A percentile compares a stretch with the other conserved stretches of the same genome.
Evolutionary conservation across 2,329 filamentous ascomycete genomes (phyloP).

Genomic region (Fusarium domesticum): DNA sequence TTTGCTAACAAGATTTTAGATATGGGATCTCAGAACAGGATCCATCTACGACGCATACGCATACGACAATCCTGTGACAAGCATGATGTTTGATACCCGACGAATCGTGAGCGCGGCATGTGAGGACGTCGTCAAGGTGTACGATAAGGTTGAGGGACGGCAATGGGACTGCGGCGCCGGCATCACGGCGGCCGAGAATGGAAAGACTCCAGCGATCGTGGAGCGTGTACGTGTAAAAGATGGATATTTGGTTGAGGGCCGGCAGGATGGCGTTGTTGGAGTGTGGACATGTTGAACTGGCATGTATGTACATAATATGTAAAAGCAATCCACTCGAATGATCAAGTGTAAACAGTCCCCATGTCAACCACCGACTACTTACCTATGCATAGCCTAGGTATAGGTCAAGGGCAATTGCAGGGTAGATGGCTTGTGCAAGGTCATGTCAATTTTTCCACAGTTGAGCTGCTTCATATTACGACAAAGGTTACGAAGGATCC

Average conservation of each 20-base stretch:
- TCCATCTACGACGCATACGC: constrained; percentile 95
- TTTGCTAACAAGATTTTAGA: constrained; percentile 54
- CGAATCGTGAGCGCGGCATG: constrained; percentile 88
- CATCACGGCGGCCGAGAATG: constrained; percentile 64
- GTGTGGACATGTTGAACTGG: constrained; percentile 72
- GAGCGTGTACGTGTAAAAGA: constrained; percentile 89
- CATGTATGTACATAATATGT: constrained; percentile 24
- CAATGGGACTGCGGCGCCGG: constrained; percentile 97
- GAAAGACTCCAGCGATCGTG: constrained; percentile 64
- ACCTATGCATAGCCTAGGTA: no score
- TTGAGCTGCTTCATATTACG: no score
- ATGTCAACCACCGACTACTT: constrained; percentile 8
- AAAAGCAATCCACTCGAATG: constrained; percentile 24
- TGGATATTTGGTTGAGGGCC: constrained; percentile 88
- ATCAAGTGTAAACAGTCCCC: constrained; percentile 9
- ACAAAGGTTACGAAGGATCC: no score
- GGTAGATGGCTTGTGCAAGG: no score
- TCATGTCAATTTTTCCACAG: no score
- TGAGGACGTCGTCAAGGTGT: constrained; percentile 94
- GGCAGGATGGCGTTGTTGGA: constrained; percentile 81
- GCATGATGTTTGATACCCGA: constrained; percentile 94
- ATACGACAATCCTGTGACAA: constrained; percentile 86
- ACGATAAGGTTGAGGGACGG: constrained; percentile 92
- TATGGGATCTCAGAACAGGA: constrained; percentile 96
- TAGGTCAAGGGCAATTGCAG: no score